Conservation (phyloP, 2,329 filamentous ascomycete species). For the Zymoseptoria brevis region DNA sequence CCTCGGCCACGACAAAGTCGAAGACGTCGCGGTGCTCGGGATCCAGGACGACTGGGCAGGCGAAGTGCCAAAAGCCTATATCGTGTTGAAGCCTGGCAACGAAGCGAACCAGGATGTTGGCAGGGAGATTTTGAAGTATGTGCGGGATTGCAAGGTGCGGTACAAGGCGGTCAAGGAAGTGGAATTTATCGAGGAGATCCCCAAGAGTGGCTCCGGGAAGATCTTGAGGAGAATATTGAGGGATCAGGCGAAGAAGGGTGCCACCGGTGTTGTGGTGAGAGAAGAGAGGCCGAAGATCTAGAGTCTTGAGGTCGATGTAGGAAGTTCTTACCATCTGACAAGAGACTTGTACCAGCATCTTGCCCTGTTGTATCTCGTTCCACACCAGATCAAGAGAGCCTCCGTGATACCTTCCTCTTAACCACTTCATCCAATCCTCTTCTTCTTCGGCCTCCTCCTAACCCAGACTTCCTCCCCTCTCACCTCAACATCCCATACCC, state of each 20-base stretch:
- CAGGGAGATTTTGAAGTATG: conserved; percentile 34
- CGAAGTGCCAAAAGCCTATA: conserved; percentile 29
- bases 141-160: conserved; percentile 35
- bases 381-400: not conserved
- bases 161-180: conserved; percentile 44
- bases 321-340: not conserved
- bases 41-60: conserved; percentile 38
- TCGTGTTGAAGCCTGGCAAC: conserved; percentile 26
- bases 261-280: conserved; percentile 27
- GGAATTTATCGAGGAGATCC: conserved; percentile 29
- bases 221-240: conserved; percentile 32
- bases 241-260: conserved; percentile 35
- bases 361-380: not conserved
- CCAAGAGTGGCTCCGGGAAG: conserved; percentile 29
- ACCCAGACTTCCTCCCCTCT: conserved; percentile 27
- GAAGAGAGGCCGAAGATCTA: conserved; percentile 30
- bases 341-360: not conserved
- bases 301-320: not conserved
- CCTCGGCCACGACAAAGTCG: conserved; percentile 40
- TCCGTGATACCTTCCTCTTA: not conserved
- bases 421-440: conserved; percentile 10
- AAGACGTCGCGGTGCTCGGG: conserved; percentile 45
- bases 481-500: conserved; percentile 57
- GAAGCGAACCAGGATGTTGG: conserved; percentile 27
- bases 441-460: conserved; percentile 27